Evolutionary conservation across 768 basidiomycete genomes (phyloP).

Genomic region (Lyophyllum decastes): DNA sequence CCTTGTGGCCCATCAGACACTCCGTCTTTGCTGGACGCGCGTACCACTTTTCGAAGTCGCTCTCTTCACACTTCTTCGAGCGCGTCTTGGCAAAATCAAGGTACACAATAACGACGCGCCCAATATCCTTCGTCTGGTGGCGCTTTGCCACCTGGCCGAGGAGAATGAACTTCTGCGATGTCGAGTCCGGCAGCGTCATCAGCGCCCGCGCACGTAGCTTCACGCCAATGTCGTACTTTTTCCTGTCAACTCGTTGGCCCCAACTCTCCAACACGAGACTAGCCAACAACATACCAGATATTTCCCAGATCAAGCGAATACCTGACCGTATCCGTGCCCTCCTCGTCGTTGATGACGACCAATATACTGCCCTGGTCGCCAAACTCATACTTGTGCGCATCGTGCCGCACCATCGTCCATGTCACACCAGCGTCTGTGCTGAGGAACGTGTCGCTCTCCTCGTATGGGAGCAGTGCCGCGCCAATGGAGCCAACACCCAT

Average conservation of each 20-base stretch:
- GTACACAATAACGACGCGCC: slow-evolving; percentile 70
- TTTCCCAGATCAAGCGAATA: slow-evolving; percentile 86
- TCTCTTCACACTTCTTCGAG: slow-evolving; percentile 62
- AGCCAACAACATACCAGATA: slow-evolving; percentile 61
- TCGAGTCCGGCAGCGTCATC: slow-evolving; percentile 92
- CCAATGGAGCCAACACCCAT: slow-evolving; percentile 98
- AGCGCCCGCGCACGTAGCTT: slow-evolving; percentile 73
- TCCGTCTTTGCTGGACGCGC: slow-evolving; percentile 65
- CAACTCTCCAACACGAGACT: not conserved
- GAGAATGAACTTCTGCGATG: slow-evolving; percentile 93
- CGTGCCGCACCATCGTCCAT: slow-evolving; percentile 76
- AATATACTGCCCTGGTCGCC: slow-evolving; percentile 86
- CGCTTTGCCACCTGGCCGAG: slow-evolving; percentile 73
- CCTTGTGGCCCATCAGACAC: slow-evolving; percentile 96
- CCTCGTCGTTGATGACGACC: slow-evolving; percentile 86
- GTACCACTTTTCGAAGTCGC: slow-evolving; percentile 89
- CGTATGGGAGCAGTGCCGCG: slow-evolving; percentile 63
- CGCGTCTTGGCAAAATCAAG: slow-evolving; percentile 81
- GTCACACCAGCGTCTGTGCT: slow-evolving; percentile 86
- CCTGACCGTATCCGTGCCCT: slow-evolving; percentile 60
- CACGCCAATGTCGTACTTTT: slow-evolving; percentile 66
- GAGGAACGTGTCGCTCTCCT: slow-evolving; percentile 91
- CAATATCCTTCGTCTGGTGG: slow-evolving; percentile 51
- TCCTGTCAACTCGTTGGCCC: slow-evolving; percentile 45
- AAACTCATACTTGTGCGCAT: slow-evolving; percentile 94